These are phyloP conservation scores for Phyllosticta paracitricarpa DNA, from an alignment of 2,329 filamentous ascomycete species.

Conservation along the genomic window DNA sequence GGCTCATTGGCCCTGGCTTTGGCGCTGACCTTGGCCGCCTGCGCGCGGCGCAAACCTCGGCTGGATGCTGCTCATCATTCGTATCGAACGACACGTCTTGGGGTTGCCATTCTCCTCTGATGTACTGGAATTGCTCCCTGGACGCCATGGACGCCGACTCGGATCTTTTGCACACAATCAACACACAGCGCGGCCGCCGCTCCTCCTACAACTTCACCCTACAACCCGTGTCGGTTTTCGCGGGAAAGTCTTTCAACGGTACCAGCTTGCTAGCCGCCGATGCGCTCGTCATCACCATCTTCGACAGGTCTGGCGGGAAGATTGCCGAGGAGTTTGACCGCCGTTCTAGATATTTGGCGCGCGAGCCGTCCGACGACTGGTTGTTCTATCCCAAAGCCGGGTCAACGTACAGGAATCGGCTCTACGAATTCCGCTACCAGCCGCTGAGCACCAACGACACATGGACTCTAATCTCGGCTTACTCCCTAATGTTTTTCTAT, in stretches of 20 bases:
- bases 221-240: constrained; percentile 70
- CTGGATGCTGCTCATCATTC: constrained; percentile 11
- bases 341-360: constrained; percentile 45
- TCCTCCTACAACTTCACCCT: constrained; percentile 65
- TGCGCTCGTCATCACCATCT: constrained; percentile 66
- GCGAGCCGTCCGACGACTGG: constrained; percentile 46
- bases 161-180: constrained; percentile 60
- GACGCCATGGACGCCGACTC: constrained; percentile 48
- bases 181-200: constrained; percentile 49
- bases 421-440: constrained; percentile 71
- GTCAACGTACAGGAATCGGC: constrained; percentile 43
- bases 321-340: constrained; percentile 57
- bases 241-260: constrained; percentile 66
- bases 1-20: constrained; percentile 47
- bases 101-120: constrained; percentile 74
- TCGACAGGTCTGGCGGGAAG: constrained; percentile 56
- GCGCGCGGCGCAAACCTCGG: neutral
- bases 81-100: constrained; percentile 33
- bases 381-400: constrained; percentile 54
- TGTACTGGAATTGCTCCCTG: constrained; percentile 67
- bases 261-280: constrained; percentile 60
- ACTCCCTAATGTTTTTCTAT: constrained; percentile 53
- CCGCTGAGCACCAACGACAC: constrained; percentile 61
- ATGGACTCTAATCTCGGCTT: constrained; percentile 53
- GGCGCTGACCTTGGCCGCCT: constrained; percentile 1